These are phyloP conservation scores for Geotrichum siamense DNA, from an alignment of 1,139 yeast genomes.

Conservation along the genomic window DNA sequence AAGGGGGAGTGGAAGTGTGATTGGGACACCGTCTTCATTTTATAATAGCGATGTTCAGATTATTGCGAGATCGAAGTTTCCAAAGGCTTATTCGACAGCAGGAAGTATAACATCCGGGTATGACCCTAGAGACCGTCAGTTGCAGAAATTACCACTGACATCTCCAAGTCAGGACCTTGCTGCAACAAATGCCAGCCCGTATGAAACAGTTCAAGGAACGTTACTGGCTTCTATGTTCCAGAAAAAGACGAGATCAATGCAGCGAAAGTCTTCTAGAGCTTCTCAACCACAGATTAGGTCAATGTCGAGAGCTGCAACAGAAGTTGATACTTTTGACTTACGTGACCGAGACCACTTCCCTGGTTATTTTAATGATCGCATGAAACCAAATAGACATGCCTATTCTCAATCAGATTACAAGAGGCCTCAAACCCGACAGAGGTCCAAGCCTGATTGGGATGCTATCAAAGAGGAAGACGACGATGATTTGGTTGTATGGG, in stretches of 20 bases:
- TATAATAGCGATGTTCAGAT: constrained; percentile 2
- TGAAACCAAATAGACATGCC: constrained; percentile 4
- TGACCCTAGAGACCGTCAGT: neutral
- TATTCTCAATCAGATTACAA: constrained; percentile 16
- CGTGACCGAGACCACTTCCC: neutral
- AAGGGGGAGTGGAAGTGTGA: neutral
- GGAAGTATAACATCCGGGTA: constrained; percentile 7
- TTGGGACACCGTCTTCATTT: neutral
- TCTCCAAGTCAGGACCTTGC: neutral
- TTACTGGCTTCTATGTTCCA: constrained; percentile 15
- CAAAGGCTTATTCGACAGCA: constrained; percentile 12
- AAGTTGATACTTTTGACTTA: constrained; percentile 10
- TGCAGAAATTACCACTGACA: neutral
- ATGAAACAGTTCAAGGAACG: constrained; percentile 13
- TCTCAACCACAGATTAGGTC: neutral
- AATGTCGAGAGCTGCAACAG: constrained; percentile 16
- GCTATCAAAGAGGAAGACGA: constrained; percentile 20
- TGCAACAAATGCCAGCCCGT: neutral
- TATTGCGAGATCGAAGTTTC: constrained; percentile 1
- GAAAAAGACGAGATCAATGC: constrained; percentile 8
- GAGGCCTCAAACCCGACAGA: neutral
- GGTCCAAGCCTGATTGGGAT: neutral
- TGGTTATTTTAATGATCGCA: neutral
- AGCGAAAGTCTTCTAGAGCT: constrained; percentile 1
- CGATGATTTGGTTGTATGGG: constrained; percentile 28